Base-by-base conservation (phyloP, 305 asterid genomes). In the Caryopteris hybrid region DNA sequence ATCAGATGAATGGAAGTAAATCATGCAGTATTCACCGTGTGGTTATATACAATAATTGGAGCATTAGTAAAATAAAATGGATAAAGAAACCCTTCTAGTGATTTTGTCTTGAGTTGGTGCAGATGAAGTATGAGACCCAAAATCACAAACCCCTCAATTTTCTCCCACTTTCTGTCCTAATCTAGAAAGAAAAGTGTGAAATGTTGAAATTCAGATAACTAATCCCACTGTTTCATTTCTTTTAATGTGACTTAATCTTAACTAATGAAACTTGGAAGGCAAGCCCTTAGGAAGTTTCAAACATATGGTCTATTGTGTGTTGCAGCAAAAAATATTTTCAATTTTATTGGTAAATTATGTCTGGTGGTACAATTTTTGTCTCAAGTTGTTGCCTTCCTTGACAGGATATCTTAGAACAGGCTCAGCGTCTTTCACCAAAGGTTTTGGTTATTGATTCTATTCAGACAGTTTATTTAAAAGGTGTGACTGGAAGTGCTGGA, bases 401-500 rank as follows among this genome's bases (percentile, higher is more conserved):
- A 60, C 92, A 94, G 99, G 99, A 91, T 73, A 89, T 94, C 81
- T 70, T 94, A 52, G 86, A 80, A 75, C 91, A 94, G 75, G 77
- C 90, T 62, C 91, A 75, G 70, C 78, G 43, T 63, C 84, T 91
- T 59, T 85, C 85, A 50, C 92, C 94, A 18, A 85, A 71, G 80
- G 92, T 83, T 74, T 61, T 94, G 68, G 64, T 91, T 68, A 71
- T 89, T 73, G 98, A 94, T 80, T 94, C 99, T 71, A 94, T 94
- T 79, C 98, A 94, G 85, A 94, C 99, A 43, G 96, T 89, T 63
- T 89, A 86, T 81, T 75, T 88, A 67, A 79, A 62, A 54, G 98
- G 92, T 71, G 93, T 84, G 70, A 56, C 91, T 64, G 98, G 98
- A 80, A 88, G 90, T 77, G 93, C 94, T 63, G 97, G 98, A 78